Percentiles rank a stretch among this genome's conserved stretches.
These are phyloP conservation scores for Conringia planisiliqua DNA, from an alignment of 345 rosid species.

Conservation along the genomic window DNA sequence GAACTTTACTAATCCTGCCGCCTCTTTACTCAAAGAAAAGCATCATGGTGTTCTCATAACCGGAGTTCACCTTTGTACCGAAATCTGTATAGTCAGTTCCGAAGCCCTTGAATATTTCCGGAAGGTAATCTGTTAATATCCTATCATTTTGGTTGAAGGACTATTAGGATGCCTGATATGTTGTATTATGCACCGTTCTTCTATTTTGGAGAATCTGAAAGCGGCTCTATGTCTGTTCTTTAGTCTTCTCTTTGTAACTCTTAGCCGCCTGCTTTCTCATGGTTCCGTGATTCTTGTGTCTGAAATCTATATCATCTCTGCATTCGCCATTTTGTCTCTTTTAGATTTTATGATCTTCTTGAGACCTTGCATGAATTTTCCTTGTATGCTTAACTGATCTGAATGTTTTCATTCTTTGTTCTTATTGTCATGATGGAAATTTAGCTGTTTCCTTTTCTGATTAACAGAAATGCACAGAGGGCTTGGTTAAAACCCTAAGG, in stretches of 20 bases:
- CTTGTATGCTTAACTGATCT: slow-evolving; percentile 1
- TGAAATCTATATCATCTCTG: slow-evolving; percentile 13
- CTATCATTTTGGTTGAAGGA: not conserved
- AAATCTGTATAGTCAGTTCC: slow-evolving; percentile 78
- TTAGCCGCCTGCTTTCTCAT: slow-evolving; percentile 5
- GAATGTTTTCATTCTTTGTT: not conserved
- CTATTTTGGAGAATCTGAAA: slow-evolving; percentile 1
- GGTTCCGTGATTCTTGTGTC: slow-evolving; percentile 9
- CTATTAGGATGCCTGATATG: not conserved
- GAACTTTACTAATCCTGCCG: slow-evolving; percentile 79
- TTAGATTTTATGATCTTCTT: slow-evolving; percentile 19
- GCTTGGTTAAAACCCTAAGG: slow-evolving; percentile 77
- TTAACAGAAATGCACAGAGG: slow-evolving; percentile 79
- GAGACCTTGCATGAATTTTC: slow-evolving; percentile 1
- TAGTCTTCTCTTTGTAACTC: slow-evolving; percentile 11
- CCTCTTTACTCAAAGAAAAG: slow-evolving; percentile 88
- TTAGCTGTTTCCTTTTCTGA: slow-evolving; percentile 13
- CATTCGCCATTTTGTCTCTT: not conserved
- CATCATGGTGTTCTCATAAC: slow-evolving; percentile 97
- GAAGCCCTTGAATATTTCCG: slow-evolving; percentile 88
- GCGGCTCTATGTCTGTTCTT: slow-evolving; percentile 6
- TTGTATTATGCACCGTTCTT: slow-evolving; percentile 1
- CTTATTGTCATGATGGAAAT: slow-evolving; percentile 6
- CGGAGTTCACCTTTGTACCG: slow-evolving; percentile 89
- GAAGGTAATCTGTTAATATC: slow-evolving; percentile 53